phyloP scores from a whole-genome alignment of 805 yeast genomes.

The Candida ficus region DNA sequence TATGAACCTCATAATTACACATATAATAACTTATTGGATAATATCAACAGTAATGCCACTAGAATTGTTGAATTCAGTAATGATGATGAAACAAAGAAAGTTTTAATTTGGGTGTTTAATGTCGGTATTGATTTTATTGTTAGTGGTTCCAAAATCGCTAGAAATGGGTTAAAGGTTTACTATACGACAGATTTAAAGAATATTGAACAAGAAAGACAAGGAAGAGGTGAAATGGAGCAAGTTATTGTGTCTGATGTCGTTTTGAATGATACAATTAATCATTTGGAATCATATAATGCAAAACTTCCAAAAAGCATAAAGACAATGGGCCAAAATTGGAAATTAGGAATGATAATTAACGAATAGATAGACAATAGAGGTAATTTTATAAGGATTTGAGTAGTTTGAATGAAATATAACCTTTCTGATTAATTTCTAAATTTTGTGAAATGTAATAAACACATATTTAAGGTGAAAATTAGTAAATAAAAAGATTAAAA shows the following conservation, averaged over 20 bases:
- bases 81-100: conserved; percentile 9
- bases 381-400: background rate
- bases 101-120: conserved; percentile 48
- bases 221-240: conserved; percentile 37
- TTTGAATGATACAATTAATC: conserved; percentile 24
- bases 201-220: conserved; percentile 25
- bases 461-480: too few relatives aligned
- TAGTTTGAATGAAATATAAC: background rate
- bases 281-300: conserved; percentile 26
- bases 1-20: conserved; percentile 34
- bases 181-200: conserved; percentile 31
- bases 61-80: conserved; percentile 29
- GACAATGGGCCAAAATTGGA: conserved; percentile 21
- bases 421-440: too few relatives aligned
- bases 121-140: conserved; percentile 29
- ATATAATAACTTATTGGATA: conserved; percentile 36
- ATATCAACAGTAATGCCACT: conserved; percentile 38
- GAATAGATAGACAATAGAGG: background rate
- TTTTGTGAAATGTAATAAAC: too few relatives aligned
- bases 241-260: conserved; percentile 31
- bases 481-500: too few relatives aligned
- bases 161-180: conserved; percentile 39
- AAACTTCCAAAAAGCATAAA: conserved; percentile 30
- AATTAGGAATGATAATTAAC: conserved; percentile 7
- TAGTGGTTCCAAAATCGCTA: conserved; percentile 7